Evolutionary conservation across 306 rosid species (phyloP), one percentile per base, ranked within the genome.

Genomic region (Crataegus laevigata): DNA sequence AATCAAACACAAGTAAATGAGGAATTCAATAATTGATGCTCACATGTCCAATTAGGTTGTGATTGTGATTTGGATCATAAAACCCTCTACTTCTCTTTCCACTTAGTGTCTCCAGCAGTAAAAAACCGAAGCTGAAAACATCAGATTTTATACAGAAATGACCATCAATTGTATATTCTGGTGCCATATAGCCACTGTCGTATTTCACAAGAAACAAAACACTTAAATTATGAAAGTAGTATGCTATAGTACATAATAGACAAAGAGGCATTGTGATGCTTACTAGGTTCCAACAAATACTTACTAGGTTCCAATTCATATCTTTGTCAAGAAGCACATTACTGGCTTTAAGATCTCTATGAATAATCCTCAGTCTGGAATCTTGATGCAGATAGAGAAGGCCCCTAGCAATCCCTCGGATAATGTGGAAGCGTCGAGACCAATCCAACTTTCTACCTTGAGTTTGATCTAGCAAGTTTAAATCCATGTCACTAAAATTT

Each of bases 301-400:
- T n/a, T n/a, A n/a, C n/a, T n/a, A n/a, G n/a, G n/a, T n/a, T n/a
- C n/a, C 85, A 9, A 83, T 70, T 85, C 86, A 85, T 77, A 26
- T 74, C 74, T 2, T 14, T 17, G 51, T 82, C 86, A 38, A 85
- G 85, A 30, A 85, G 58, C n/a, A 85, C 62, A 18, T 85, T 85
- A 70, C 86, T 85, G 69, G 82, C 86, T 73, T 82, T 82, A 25
- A 85, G 78, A 77, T 82, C 86, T 65, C 86, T 72, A 45, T 85
- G 86, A 15, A 85, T 82, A 58, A 85, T 85, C 68, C 80, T 82
- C 21, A 82, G 6, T 62, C 86, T 79, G 13, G 86, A 85, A 79
- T 85, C 89, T 43, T 85, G 82, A 72, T 89, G 91, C 59, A 89
- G 94, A 79, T 89, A 89, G 5, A 89, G 43, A 40, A 87, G 87